phyloP scores from a whole-genome alignment of 1,284 basidiomycete species.

The Ceratobasidium sp. region DNA sequence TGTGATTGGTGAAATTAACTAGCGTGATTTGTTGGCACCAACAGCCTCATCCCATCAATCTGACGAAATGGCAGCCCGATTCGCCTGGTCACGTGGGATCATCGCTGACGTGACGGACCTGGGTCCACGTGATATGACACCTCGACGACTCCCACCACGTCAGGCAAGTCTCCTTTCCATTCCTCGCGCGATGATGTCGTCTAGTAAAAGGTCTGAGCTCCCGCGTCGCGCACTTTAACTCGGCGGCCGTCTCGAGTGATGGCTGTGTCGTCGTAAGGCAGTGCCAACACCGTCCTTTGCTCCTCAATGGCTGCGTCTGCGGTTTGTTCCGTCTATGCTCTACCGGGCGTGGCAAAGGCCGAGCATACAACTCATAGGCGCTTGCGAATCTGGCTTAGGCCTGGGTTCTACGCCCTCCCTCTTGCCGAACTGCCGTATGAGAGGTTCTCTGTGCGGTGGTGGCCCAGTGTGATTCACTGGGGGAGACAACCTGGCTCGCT shows the following conservation, averaged over 20 bases:
- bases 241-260: slow-evolving; percentile 27
- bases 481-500: slow-evolving; percentile 22
- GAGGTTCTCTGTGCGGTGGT: slow-evolving; percentile 19
- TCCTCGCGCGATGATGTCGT: slow-evolving; percentile 27
- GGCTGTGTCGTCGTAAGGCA: slow-evolving; percentile 37
- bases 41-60: no score
- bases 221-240: slow-evolving; percentile 33
- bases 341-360: slow-evolving; percentile 35
- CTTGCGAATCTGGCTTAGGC: slow-evolving; percentile 2
- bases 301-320: slow-evolving; percentile 27
- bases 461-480: slow-evolving; percentile 38
- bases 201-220: slow-evolving; percentile 44
- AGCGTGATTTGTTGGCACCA: no score
- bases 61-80: no score
- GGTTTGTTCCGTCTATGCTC: background rate
- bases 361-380: slow-evolving; percentile 20
- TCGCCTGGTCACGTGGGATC: no score
- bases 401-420: slow-evolving; percentile 37
- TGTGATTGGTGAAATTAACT: no score
- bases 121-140: background rate
- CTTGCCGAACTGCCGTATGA: slow-evolving; percentile 31
- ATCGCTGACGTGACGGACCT: background rate
- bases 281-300: slow-evolving; percentile 8
- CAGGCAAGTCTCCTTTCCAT: slow-evolving; percentile 25
- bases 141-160: background rate